Conservation (phyloP, 768 basidiomycete species). For the Hygrophoropsis aurantiaca region DNA sequence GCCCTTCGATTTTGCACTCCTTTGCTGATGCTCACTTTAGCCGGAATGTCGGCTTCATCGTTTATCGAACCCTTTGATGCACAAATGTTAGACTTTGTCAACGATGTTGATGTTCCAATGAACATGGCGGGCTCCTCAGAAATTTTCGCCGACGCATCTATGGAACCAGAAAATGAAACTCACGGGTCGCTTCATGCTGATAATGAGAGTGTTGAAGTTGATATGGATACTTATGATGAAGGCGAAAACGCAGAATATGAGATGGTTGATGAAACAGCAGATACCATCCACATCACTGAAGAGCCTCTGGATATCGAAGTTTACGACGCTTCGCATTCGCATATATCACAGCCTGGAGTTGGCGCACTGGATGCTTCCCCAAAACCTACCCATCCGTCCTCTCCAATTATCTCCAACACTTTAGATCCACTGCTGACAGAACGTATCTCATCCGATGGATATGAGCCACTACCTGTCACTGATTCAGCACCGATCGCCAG, state of each 20-base stretch:
- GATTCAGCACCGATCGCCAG: too few relatives aligned
- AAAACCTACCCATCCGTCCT: neutral
- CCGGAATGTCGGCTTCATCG: conserved; percentile 26
- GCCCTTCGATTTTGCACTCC: conserved; percentile 13
- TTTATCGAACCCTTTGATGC: conserved; percentile 55
- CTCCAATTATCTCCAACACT: neutral
- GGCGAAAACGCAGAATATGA: conserved; percentile 51
- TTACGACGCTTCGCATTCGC: conserved; percentile 35
- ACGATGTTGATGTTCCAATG: conserved; percentile 63
- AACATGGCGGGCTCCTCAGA: conserved; percentile 44
- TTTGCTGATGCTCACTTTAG: conserved; percentile 8
- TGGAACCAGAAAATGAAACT: conserved; percentile 64
- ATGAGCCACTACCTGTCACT: too few relatives aligned
- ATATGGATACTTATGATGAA: conserved; percentile 62
- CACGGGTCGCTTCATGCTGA: conserved; percentile 31
- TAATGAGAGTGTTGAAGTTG: conserved; percentile 54
- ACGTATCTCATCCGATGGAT: too few relatives aligned
- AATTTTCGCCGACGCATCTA: conserved; percentile 50
- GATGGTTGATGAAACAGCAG: conserved; percentile 33
- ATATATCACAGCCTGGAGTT: conserved; percentile 24
- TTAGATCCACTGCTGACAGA: too few relatives aligned
- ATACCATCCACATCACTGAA: conserved; percentile 18
- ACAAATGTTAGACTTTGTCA: conserved; percentile 61
- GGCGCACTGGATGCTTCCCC: conserved; percentile 11
- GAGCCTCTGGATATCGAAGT: conserved; percentile 42